Evolutionary conservation across 331 rosid species (phyloP).

Genomic region (Rosa hybrid): DNA sequence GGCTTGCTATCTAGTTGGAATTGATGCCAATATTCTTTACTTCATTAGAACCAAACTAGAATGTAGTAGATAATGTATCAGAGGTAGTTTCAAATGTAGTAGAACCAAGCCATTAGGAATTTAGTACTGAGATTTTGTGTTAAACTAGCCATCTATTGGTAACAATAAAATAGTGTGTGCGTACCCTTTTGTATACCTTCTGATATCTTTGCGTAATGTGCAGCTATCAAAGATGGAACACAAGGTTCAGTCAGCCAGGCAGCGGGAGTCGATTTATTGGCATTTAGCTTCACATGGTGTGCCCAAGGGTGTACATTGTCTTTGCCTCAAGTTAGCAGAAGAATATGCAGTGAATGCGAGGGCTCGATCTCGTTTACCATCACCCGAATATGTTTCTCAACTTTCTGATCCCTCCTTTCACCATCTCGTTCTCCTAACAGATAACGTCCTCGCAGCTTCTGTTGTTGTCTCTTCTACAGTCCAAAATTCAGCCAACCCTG

Average conservation of each 20-base stretch:
- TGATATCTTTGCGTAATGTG: conserved; percentile 30
- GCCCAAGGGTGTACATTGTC: conserved; percentile 80
- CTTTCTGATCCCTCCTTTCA: conserved; percentile 68
- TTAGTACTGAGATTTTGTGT: not conserved
- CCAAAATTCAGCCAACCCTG: conserved; percentile 67
- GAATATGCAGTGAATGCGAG: conserved; percentile 79
- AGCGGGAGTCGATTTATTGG: conserved; percentile 81
- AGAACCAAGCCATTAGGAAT: not conserved
- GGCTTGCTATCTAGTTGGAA: not conserved
- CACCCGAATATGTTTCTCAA: conserved; percentile 73
- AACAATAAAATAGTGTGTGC: not conserved
- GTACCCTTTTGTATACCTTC: conserved; percentile 8
- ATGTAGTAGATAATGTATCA: not conserved
- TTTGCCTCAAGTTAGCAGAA: conserved; percentile 83
- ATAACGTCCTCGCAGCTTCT: conserved; percentile 90
- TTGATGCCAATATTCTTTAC: not conserved
- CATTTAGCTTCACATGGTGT: conserved; percentile 89
- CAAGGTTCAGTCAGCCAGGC: conserved; percentile 68
- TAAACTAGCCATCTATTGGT: not conserved
- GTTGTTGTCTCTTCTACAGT: conserved; percentile 73
- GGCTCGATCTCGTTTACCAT: conserved; percentile 86
- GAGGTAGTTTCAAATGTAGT: not conserved
- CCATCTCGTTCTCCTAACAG: conserved; percentile 80
- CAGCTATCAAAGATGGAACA: conserved; percentile 82
- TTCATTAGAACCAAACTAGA: not conserved